Conservation (phyloP, 116 monocot genomes). For the Phalaenopsis hybrid region DNA sequence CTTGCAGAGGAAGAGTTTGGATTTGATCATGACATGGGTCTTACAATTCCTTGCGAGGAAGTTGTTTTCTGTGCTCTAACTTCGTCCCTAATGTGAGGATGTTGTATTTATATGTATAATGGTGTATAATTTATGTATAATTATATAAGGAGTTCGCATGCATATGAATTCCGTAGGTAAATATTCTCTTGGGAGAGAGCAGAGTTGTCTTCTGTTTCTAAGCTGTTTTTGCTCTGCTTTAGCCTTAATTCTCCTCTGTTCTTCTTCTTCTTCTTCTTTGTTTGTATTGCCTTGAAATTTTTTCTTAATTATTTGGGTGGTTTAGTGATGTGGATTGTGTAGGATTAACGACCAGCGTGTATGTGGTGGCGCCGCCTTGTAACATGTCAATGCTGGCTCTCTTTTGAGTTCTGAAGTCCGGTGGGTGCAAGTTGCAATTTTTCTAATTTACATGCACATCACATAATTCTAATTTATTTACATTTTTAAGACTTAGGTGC, state of each 20-base stretch:
- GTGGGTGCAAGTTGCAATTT: too few relatives aligned
- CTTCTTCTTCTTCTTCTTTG: background rate
- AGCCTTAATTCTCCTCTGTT: background rate
- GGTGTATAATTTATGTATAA: too few relatives aligned
- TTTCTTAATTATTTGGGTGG: background rate
- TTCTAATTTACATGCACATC: too few relatives aligned
- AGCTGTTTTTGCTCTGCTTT: too few relatives aligned
- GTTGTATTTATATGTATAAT: background rate
- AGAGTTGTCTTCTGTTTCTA: background rate
- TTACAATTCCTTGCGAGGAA: conserved; percentile 23
- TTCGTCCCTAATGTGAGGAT: background rate
- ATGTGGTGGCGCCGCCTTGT: background rate
- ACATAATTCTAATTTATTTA: too few relatives aligned
- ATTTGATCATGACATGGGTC: conserved; percentile 20
- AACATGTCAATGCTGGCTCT: background rate
- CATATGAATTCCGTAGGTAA: too few relatives aligned
- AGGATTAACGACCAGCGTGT: background rate
- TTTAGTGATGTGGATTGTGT: background rate
- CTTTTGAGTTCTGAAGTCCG: too few relatives aligned
- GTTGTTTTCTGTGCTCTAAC: conserved; percentile 10
- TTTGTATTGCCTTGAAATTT: background rate
- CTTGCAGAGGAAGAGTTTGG: conserved; percentile 22
- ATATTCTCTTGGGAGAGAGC: background rate
- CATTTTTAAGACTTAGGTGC: too few relatives aligned
- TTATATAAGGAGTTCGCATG: too few relatives aligned